A percentile compares a stretch with the other conserved stretches of the same genome.
These are phyloP conservation scores for Vitis hybrid DNA, from an alignment of 177 flowering plant species.

Conservation along the genomic window DNA sequence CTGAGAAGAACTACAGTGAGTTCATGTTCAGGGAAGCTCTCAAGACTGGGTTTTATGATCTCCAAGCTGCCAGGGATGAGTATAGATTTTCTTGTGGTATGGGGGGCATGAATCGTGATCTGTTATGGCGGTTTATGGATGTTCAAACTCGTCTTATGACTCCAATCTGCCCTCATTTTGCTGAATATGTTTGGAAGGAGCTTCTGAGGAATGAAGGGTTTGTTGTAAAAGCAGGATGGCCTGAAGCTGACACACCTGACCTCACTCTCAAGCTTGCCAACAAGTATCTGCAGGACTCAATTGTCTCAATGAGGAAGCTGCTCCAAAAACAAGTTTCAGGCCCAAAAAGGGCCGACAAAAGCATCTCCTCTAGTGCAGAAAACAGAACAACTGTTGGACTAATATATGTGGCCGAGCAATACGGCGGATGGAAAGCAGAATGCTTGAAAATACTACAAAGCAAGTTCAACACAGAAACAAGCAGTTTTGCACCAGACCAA, in stretches of 20 bases:
- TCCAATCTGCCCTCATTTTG: constrained; percentile 93
- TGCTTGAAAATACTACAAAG: constrained; percentile 69
- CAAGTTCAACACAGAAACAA: constrained; percentile 38
- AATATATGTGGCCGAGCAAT: constrained; percentile 75
- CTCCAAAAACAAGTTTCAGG: constrained; percentile 71
- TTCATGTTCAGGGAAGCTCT: constrained; percentile 91
- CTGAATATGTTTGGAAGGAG: constrained; percentile 78
- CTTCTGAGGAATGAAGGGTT: constrained; percentile 72
- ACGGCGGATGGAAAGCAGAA: constrained; percentile 84
- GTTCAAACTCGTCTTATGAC: constrained; percentile 84
- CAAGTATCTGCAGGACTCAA: constrained; percentile 75
- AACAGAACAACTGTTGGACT: constrained; percentile 44
- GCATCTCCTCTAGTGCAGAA: constrained; percentile 27
- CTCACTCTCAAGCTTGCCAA: constrained; percentile 73
- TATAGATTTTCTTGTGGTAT: constrained; percentile 84
- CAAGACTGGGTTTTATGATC: constrained; percentile 87
- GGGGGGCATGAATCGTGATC: constrained; percentile 74
- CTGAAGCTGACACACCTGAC: constrained; percentile 58
- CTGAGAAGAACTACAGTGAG: constrained; percentile 59
- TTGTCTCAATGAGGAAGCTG: constrained; percentile 71
- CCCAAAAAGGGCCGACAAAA: constrained; percentile 59
- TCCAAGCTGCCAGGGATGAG: constrained; percentile 91
- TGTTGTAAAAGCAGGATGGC: constrained; percentile 82
- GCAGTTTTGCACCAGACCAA: constrained; percentile 62
- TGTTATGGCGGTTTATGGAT: constrained; percentile 81